Percentiles rank a stretch among this genome's conserved stretches.
phyloP scores from a whole-genome alignment of 2,329 filamentous ascomycete genomes.

The Leptographium flavum region DNA sequence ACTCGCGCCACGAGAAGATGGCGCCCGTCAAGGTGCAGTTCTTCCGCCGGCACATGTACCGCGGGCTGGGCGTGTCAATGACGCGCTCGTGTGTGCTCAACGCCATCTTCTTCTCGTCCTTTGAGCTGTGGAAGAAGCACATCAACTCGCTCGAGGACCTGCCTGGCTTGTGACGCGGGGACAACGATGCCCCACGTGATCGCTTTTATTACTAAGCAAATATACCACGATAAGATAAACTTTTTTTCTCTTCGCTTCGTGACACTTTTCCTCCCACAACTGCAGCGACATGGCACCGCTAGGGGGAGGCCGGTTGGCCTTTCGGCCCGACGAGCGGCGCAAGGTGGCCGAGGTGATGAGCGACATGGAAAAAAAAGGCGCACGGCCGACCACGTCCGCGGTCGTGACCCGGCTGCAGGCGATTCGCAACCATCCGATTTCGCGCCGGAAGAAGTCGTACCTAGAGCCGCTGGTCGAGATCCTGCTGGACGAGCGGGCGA shows the following conservation, averaged over 20 bases:
- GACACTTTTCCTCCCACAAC: neutral
- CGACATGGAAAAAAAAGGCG: neutral
- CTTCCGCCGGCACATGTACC: slow-evolving; percentile 66
- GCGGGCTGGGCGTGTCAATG: slow-evolving; percentile 73
- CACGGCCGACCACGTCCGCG: slow-evolving; percentile 5
- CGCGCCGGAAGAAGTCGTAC: slow-evolving; percentile 10
- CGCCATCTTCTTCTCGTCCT: slow-evolving; percentile 79
- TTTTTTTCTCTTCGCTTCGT: neutral
- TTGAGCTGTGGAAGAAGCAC: slow-evolving; percentile 67
- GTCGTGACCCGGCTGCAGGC: slow-evolving; percentile 5
- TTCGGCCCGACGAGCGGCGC: slow-evolving; percentile 1
- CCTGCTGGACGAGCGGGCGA: slow-evolving; percentile 7
- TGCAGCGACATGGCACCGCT: neutral
- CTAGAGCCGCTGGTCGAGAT: slow-evolving; percentile 9
- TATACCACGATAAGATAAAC: neutral
- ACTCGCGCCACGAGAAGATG: slow-evolving; percentile 48
- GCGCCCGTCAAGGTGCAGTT: slow-evolving; percentile 63
- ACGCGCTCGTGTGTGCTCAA: slow-evolving; percentile 70
- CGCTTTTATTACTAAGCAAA: no score
- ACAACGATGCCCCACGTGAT: no score
- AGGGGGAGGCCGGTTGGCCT: neutral
- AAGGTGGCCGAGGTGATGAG: neutral
- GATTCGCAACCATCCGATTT: slow-evolving; percentile 9
- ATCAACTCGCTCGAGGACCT: slow-evolving; percentile 40
- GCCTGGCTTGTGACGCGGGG: neutral